phyloP scores from a whole-genome alignment of 495 filamentous ascomycete genomes.

The Penicillium paxilli region DNA sequence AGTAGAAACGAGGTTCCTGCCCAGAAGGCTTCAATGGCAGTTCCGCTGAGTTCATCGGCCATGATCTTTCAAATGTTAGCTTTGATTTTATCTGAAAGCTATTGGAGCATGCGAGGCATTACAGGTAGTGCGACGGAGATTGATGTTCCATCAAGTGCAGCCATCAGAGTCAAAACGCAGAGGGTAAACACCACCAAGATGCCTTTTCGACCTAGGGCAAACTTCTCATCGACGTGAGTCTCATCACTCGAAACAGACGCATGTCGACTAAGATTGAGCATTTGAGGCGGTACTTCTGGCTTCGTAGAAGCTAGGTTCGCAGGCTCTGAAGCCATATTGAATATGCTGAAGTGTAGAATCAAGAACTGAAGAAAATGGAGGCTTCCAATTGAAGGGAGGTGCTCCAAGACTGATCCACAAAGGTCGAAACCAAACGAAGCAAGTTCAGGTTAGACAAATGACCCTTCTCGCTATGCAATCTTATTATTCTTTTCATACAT shows the following conservation, averaged over 20 bases:
- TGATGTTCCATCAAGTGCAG: constrained; percentile 73
- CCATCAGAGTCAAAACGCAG: constrained; percentile 62
- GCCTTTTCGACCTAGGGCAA: constrained; percentile 25
- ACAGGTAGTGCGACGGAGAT: constrained; percentile 72
- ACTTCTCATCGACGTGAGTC: constrained; percentile 13
- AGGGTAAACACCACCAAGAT: constrained; percentile 47
- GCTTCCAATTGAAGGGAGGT: no score
- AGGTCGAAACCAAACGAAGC: neutral
- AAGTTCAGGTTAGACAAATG: neutral
- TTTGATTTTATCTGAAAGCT: neutral
- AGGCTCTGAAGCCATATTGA: neutral
- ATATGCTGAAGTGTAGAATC: neutral
- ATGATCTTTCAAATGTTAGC: constrained; percentile 24
- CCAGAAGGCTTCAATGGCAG: constrained; percentile 61
- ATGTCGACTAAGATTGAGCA: neutral
- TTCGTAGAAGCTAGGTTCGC: neutral
- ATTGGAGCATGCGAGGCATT: constrained; percentile 7
- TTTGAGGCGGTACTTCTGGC: neutral
- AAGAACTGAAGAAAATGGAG: neutral
- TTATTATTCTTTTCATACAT: neutral
- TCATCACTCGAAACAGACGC: neutral
- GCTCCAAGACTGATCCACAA: neutral
- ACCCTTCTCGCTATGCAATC: neutral
- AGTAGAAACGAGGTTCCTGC: constrained; percentile 56
- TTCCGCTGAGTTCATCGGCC: constrained; percentile 45